Base-by-base conservation (phyloP, 2,329 filamentous ascomycete genomes). In the Exutisphaerella laricina region DNA sequence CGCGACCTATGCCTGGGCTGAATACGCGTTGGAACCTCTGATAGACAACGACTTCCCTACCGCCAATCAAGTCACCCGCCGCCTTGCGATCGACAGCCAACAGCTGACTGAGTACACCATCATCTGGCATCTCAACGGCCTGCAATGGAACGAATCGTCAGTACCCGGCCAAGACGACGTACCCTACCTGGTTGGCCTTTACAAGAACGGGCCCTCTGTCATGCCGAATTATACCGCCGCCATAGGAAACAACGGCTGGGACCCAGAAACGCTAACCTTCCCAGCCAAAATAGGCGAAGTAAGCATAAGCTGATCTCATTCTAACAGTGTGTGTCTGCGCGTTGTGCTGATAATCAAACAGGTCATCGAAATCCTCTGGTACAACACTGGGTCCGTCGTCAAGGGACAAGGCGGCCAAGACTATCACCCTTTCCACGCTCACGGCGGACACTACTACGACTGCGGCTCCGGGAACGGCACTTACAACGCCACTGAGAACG, bases 221-320 rank as follows among this genome's bases (percentile, higher is more conserved):
- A 71, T 71, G n/a, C 77, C 77, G 2, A 62, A 78, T 56, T 78
- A 77, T 53, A 63, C 68, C 0, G 67, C 64, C 0, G 77, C 77
- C 0, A 16, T 77, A 0, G 56, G 57, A 9, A 74, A 78, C 51
- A 48, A 63, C 12, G 77, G 75, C 12, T 78, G 73, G 65, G 78
- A 82, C 46, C 75, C 75, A 0, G 52, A 45, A 0, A 73, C 68
- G 0, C 60, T 64, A 8, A 67, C 71, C 0, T 81, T 72, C 55
- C 74, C 78, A 0, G 76, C 73, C 1, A 65, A 68, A 31, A 55
- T 78, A 1, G 77, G 77, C 18, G 78, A 82, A 54, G 71, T 78
- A 0, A 58, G 78, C 31, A 13, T n/a, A 17, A 28, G 28, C 14
- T 42, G 73, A 77, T 14, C 16, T 26, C 12, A 13, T 5, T 21